phyloP scores from a whole-genome alignment of 345 rosid species.

The Xanthoceras sorbifolium region DNA sequence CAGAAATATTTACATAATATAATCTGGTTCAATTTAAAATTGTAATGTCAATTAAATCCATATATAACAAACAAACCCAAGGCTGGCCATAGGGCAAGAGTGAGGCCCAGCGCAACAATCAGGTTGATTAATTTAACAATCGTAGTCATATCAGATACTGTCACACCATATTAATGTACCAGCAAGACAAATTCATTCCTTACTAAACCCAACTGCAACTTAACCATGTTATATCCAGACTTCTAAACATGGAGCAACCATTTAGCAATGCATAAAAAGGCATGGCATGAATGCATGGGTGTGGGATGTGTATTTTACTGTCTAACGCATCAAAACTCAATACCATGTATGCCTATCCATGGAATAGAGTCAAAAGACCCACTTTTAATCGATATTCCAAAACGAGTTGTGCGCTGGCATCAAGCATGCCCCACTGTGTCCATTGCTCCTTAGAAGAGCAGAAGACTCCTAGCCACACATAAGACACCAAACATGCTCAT shows the following conservation, averaged over 20 bases:
- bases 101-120: background rate
- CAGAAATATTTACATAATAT: background rate
- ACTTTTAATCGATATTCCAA: background rate
- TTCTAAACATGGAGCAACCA: background rate
- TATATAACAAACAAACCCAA: background rate
- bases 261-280: background rate
- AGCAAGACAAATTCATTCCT: background rate
- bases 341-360: background rate
- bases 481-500: background rate
- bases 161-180: background rate
- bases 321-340: background rate
- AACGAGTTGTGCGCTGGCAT: background rate
- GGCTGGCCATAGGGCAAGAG: background rate
- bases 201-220: background rate
- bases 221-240: background rate
- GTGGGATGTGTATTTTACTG: background rate
- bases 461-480: background rate
- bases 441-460: background rate
- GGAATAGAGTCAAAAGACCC: background rate
- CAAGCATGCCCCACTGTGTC: background rate
- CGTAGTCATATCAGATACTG: background rate
- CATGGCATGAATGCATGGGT: background rate
- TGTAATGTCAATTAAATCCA: background rate
- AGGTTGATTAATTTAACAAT: background rate
- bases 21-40: background rate